Conservation (phyloP, 176 grass and related monocot genomes). For the Ensete ventricosum region DNA sequence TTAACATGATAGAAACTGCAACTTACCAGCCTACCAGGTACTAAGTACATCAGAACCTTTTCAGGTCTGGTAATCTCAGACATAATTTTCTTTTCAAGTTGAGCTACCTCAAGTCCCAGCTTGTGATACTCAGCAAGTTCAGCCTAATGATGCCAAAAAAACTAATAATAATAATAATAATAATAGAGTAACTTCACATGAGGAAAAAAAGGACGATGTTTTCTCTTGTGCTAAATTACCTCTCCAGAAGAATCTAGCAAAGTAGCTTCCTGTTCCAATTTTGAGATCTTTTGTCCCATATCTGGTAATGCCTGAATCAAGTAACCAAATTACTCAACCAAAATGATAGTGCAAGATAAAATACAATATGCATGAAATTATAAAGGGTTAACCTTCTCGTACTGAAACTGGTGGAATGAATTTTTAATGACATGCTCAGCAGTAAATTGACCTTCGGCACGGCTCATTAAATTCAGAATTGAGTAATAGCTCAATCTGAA, state of each 20-base stretch:
- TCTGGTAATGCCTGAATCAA: conserved; percentile 77
- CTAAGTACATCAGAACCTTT: conserved; percentile 77
- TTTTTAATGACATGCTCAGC: conserved; percentile 95
- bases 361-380: conserved; percentile 13
- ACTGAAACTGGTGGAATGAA: conserved; percentile 99
- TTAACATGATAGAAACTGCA: conserved; percentile 17
- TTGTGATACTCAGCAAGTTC: conserved; percentile 94
- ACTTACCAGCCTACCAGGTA: conserved; percentile 92
- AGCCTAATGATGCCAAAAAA: conserved; percentile 43
- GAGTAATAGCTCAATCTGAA: conserved; percentile 96
- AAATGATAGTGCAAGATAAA: conserved; percentile 11
- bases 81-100: conserved; percentile 96
- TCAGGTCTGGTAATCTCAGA: conserved; percentile 91
- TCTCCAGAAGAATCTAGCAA: conserved; percentile 85
- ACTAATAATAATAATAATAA: neutral
- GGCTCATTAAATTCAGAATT: conserved; percentile 96
- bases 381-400: conserved; percentile 66
- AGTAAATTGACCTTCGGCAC: conserved; percentile 92
- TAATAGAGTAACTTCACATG: conserved; percentile 11
- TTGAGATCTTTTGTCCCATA: conserved; percentile 61
- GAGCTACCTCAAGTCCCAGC: conserved; percentile 71
- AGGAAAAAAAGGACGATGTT: conserved; percentile 9
- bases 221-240: conserved; percentile 21
- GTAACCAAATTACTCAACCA: conserved; percentile 22
- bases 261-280: conserved; percentile 78